phyloP scores from a whole-genome alignment of 1,139 yeast genomes.

The Taphrina deformans region DNA sequence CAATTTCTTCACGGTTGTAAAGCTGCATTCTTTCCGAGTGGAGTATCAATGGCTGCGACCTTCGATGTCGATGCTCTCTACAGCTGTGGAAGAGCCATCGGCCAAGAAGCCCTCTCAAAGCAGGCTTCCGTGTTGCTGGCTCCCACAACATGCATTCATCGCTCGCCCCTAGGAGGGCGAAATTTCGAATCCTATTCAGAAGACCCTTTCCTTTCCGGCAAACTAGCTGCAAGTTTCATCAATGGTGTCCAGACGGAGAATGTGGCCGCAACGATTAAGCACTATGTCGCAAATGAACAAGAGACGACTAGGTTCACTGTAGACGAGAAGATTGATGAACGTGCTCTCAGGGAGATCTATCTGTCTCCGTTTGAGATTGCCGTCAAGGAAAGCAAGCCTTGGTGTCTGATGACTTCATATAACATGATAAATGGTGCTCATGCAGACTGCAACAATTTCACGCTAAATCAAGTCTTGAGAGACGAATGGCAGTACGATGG shows the following conservation, averaged over 20 bases:
- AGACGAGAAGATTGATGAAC: not conserved
- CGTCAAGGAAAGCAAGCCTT: conserved; percentile 45
- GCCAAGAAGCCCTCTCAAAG: not conserved
- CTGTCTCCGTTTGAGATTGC: not conserved
- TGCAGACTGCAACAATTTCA: conserved; percentile 62
- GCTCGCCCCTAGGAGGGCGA: not conserved
- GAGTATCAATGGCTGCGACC: not conserved
- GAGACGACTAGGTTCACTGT: not conserved
- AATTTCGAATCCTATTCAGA: not conserved
- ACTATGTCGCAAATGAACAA: not conserved
- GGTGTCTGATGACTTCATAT: conserved; percentile 63
- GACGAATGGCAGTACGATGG: conserved; percentile 69
- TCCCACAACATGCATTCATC: not conserved
- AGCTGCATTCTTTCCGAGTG: not conserved
- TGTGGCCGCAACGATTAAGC: not conserved
- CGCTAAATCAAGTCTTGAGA: conserved; percentile 57
- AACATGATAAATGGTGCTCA: conserved; percentile 60
- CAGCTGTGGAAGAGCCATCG: not conserved
- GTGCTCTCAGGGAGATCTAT: not conserved
- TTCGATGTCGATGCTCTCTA: not conserved
- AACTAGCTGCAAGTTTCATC: not conserved
- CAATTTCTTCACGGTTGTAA: not conserved
- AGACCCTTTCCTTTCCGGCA: not conserved
- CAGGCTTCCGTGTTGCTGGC: not conserved
- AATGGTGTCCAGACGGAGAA: not conserved